Base-by-base conservation (phyloP, 2,329 filamentous ascomycete species). In the Pseudonectria buxi region DNA sequence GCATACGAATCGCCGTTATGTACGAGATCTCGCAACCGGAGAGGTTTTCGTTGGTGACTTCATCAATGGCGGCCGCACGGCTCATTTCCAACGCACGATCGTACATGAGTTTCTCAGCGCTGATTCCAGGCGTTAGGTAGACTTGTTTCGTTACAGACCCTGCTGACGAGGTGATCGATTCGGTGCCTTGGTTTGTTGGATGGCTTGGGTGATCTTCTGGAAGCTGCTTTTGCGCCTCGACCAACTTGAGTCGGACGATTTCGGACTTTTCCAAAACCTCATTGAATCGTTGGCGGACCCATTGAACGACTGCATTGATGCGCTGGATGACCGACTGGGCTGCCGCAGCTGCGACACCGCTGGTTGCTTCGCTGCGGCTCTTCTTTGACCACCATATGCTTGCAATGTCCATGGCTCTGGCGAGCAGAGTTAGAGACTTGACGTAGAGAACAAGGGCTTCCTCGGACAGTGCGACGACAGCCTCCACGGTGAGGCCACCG, bases 71-170 rank as follows among this genome's bases (percentile, higher is more conserved):
- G 7, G 92, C 90, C 4, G 86, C 80, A 34, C 88, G 80, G 58
- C 88, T 95, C 92, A 98, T 96, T 59, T 98, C 92, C 14, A 96
- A 68, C 1, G 92, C 92, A 30, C 92, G 85, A 50, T 98, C 92
- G 57, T 95, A 98, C 88, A 98, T 95, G 30, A 98, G 70, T 63
- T 89, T 95, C 65, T 96, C 92, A 0, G 92, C 92, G 14, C 88
- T 95, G 37, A 95, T 81, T 2, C 90, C 92, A 3, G 86, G 79
- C 11, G 86, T 94, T 16, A 98, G 72, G 31, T 84, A 76, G 16
- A 95, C 87, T 34, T 86, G 83, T 41, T 92, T 86, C 3, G 78
- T 74, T 12, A 82, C 81, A 4, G 78, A 74, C n/a, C 72, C 74
- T 11, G 73, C 71, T 2, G 71, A 71, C 2, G 71, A 72, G 3